Conservation (phyloP, 306 rosid genomes). For the Vigna trinervia region DNA sequence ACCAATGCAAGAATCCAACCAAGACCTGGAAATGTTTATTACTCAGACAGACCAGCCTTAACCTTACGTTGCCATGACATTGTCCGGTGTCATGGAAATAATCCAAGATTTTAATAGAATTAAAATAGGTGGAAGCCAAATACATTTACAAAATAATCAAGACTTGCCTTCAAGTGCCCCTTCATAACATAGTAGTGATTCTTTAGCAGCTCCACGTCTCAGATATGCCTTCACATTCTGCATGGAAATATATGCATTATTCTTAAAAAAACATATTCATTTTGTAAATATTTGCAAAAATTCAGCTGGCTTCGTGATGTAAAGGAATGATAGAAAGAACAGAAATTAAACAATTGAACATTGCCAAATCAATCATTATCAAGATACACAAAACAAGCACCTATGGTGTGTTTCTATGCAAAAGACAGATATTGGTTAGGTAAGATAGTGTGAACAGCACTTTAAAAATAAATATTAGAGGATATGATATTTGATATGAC, state of each 20-base stretch:
- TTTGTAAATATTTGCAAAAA: slow-evolving; percentile 35
- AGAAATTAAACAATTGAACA: not conserved
- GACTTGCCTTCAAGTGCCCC: slow-evolving; percentile 53
- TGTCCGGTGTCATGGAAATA: not conserved
- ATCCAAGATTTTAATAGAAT: not conserved
- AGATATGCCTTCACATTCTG: slow-evolving; percentile 95
- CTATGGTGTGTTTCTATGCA: not conserved
- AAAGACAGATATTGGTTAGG: not conserved
- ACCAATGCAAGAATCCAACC: not conserved
- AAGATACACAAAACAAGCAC: not conserved
- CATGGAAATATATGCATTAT: slow-evolving; percentile 30
- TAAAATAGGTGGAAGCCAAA: not conserved
- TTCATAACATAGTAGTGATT: slow-evolving; percentile 62
- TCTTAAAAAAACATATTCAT: not conserved
- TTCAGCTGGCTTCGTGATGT: not conserved
- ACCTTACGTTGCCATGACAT: not conserved
- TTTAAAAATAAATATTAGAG: not conserved
- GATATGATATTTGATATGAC: not conserved
- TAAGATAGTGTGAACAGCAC: slow-evolving; percentile 10
- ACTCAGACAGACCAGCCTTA: not conserved
- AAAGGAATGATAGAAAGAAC: not conserved
- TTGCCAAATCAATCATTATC: not conserved
- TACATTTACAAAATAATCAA: not conserved
- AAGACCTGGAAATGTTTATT: no score
- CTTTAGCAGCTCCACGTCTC: slow-evolving; percentile 92